Evolutionary conservation across 2,329 filamentous ascomycete genomes (phyloP).

Genomic region (Colletotrichum sp.): DNA sequence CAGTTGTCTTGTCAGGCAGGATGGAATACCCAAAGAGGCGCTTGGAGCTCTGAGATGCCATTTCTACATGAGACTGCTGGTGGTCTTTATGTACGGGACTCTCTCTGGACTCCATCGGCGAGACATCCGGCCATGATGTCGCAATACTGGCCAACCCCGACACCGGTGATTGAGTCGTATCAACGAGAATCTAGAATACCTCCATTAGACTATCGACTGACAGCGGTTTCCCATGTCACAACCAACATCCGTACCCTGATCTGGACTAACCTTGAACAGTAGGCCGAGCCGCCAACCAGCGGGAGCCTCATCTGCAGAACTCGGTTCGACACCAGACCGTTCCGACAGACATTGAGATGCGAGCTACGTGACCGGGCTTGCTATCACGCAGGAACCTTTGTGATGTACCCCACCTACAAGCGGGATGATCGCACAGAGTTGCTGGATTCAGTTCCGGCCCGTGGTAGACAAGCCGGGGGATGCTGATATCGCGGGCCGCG

Average conservation of each 20-base stretch:
- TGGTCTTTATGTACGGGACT: not conserved
- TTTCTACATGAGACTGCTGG: too few species aligned
- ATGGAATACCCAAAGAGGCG: not conserved
- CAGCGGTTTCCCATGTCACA: not conserved
- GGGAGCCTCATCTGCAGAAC: not conserved
- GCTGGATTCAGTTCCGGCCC: not conserved
- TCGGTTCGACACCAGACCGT: not conserved
- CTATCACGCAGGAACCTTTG: not conserved
- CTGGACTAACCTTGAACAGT: not conserved
- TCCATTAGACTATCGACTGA: not conserved
- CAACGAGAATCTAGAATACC: not conserved
- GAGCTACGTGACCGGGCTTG: not conserved
- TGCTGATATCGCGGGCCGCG: constrained; percentile 1
- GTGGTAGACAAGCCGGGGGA: not conserved
- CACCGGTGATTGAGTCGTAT: not conserved
- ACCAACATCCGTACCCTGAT: not conserved
- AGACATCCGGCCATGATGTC: not conserved
- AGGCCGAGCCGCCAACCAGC: not conserved
- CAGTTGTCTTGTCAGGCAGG: not conserved
- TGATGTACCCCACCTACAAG: not conserved
- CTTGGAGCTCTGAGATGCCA: not conserved
- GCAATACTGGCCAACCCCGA: not conserved
- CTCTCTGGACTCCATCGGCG: accelerated
- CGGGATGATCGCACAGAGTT: not conserved
- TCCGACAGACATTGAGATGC: not conserved